phyloP scores from a whole-genome alignment of 495 filamentous ascomycete species.

The Cudoniella acicularis region DNA sequence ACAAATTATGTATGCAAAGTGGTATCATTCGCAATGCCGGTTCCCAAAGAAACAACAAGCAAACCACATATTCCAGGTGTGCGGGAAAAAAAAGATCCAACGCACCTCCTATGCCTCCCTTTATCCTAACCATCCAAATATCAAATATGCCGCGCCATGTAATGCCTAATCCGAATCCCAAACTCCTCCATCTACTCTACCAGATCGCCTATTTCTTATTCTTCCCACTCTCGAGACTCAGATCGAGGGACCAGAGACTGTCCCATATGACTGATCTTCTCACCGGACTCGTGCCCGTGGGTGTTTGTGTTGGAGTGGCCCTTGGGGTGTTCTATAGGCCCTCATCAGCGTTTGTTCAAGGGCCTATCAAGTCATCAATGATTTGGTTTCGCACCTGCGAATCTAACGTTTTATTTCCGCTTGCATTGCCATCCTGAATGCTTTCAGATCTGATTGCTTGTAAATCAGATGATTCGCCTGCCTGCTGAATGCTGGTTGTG shows the following conservation, averaged over 20 bases:
- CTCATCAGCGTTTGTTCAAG: constrained; percentile 25
- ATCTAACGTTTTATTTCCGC: constrained; percentile 18
- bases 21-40: too few species aligned
- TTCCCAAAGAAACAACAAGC: too few species aligned
- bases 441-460: constrained; percentile 41
- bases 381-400: constrained; percentile 31
- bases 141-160: too few species aligned
- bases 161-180: constrained; percentile 2
- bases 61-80: too few species aligned
- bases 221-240: constrained; percentile 29
- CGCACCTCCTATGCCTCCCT: too few species aligned
- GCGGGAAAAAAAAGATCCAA: too few species aligned
- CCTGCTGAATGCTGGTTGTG: constrained; percentile 2
- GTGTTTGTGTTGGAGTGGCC: constrained; percentile 17
- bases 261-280: constrained; percentile 50
- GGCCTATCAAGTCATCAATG: constrained; percentile 30
- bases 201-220: constrained; percentile 17
- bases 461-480: constrained; percentile 43
- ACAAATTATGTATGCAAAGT: too few species aligned
- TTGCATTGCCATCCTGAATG: constrained; percentile 9
- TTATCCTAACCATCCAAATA: too few species aligned
- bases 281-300: constrained; percentile 25
- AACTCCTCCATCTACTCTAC: background rate
- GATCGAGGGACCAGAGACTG: constrained; percentile 48
- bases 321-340: constrained; percentile 13